Evolutionary conservation across 2,329 filamentous ascomycete species (phyloP), one percentile per base, ranked within the genome.

Genomic region (Cryphonectria parasitica): DNA sequence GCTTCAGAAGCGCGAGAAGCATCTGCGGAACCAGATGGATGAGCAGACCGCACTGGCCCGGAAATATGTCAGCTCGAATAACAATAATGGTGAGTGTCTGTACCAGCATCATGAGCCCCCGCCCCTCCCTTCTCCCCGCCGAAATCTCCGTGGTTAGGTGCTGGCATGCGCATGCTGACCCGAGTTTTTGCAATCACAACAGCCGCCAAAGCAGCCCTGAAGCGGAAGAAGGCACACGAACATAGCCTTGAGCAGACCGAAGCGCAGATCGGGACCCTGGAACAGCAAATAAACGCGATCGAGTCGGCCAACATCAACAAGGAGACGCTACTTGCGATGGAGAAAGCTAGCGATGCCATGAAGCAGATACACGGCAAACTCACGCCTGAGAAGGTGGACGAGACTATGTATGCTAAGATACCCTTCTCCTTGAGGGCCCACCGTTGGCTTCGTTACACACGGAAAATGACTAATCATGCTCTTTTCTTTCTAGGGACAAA

Each of bases 271-370:
- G 89, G 90, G 77, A 97, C 96, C 31, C 87, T 99, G 61, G 96
- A 99, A 81, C 92, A 95, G 79, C 94, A 99, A 81, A 97, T 98
- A 79, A 96, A 96, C 81, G 91, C 93, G 72, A 98, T 99, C 84
- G 96, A 99, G 83, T 94, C 95, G 64, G 96, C 96, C 73, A 99
- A 98, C 81, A 98, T 99, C 85, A 99, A 99, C 86, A 91, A 95
- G 83, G 95, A 98, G 86, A 99, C 96, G 17, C 86, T 98, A 74
- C 89, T 91, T 75, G 95, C 95, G 10, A 98, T 99, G 94, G 91
- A 97, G 88, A 91, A 91, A 79, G 95, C 96, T 15, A 90, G 93
- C 74, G 85, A 90, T 72, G 96, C 95, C 49, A 98, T 99, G 95
- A 92, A 95, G 84, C 86, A 91, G 74, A 99, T 99, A 76, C 94